Evolutionary conservation across 805 yeast species (phyloP), one percentile per base, ranked within the genome.

Genomic region (Candida krabiensis): DNA sequence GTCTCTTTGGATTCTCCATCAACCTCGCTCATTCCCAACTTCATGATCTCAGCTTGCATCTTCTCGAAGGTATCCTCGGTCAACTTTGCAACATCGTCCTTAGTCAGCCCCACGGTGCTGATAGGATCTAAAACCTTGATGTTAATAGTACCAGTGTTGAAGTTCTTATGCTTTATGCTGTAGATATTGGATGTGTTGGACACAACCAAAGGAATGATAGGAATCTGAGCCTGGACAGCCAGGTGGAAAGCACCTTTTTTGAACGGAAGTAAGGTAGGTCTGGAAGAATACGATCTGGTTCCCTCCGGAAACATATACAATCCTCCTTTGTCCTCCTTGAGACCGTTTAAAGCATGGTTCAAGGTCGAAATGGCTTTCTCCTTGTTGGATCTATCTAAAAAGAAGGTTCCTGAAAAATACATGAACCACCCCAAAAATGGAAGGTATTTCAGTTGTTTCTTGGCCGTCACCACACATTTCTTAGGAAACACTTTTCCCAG

Each of bases 341-440:
- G 70, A 18, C 70, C 69, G 9, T 64, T 61, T 37, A 87, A 72
- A 4, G 97, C 96, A 11, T 64, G 61, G 37, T 81, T 81, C 58
- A 93, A 75, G 8, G 93, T 85, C 40, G 68, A 70, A 40, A 87
- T 76, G 16, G 97, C 89, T 56, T 83, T 79, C 40, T 77, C 79
- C 47, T 87, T 78, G 58, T 80, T 81, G 5, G 79, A 67, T 60
- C 99, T 79, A 60, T 93, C 96, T 38, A 93, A 70, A 65, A 93
- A 93, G 52, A 91, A 83, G 2, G 98, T 84, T 9, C 96, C 96
- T 46, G 93, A 80, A 17, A 88, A 73, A 18, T 79, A 56, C 99
- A 93, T 90, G 67, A 90, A 93, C 98, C 97, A 91, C 11, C 99
- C 99, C 51, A 93, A 70, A 53, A 93, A 75, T 13, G 99, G 99